phyloP scores from a whole-genome alignment of 2,329 filamentous ascomycete genomes.

The Stagonosporopsis tanaceti region DNA sequence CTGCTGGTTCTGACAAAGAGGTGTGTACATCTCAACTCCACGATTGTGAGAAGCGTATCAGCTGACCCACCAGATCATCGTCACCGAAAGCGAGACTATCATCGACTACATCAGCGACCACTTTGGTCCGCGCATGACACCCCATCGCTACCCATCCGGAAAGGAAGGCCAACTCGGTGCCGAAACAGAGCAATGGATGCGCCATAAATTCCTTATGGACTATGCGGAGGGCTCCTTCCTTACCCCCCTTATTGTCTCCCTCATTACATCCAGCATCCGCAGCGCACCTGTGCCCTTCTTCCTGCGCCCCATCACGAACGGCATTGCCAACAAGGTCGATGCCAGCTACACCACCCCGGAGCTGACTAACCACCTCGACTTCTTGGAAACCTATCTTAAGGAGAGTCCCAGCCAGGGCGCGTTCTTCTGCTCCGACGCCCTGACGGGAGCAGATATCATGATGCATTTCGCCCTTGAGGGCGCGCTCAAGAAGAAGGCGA shows the following conservation, averaged over 20 bases:
- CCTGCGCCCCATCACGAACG: conserved; percentile 68
- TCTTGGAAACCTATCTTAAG: conserved; percentile 60
- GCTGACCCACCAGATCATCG: conserved; percentile 55
- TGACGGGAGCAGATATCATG: conserved; percentile 63
- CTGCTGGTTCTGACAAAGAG: conserved; percentile 55
- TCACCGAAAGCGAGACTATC: conserved; percentile 85
- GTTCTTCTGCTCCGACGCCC: conserved; percentile 58
- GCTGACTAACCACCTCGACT: conserved; percentile 57
- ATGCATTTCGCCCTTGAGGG: conserved; percentile 61
- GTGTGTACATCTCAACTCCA: neutral
- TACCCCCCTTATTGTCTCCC: conserved; percentile 69
- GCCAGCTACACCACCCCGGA: conserved; percentile 56
- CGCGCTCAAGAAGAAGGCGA: conserved; percentile 45
- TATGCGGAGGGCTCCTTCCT: conserved; percentile 88
- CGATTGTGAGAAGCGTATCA: neutral
- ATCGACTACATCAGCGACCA: conserved; percentile 81
- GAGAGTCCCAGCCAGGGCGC: conserved; percentile 58
- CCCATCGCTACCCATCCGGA: conserved; percentile 60
- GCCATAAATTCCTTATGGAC: conserved; percentile 70
- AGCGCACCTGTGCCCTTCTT: conserved; percentile 71
- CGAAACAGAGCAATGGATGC: conserved; percentile 67
- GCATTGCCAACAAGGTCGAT: conserved; percentile 61
- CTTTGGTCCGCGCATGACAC: conserved; percentile 63
- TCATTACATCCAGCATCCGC: conserved; percentile 65
- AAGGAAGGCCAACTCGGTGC: conserved; percentile 63